Percentiles rank a stretch among this genome's conserved stretches.
Evolutionary conservation across 306 rosid species (phyloP).

Genomic region (Adenanthera pavonina): DNA sequence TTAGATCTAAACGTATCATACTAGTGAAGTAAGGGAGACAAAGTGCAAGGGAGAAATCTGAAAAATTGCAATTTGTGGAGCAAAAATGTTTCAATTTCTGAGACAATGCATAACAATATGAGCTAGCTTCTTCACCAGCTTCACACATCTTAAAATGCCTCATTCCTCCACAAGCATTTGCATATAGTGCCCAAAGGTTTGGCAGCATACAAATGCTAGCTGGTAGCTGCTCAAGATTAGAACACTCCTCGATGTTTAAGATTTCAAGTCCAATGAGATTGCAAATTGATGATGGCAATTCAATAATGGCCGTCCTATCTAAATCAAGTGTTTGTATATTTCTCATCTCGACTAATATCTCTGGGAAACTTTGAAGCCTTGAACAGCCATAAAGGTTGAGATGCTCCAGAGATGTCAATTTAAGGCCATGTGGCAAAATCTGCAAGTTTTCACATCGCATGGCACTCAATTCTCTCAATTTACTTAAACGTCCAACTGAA

Average conservation of each 20-base stretch:
- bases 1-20: not conserved
- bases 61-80: too few relatives aligned
- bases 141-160: too few relatives aligned
- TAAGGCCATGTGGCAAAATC: not conserved
- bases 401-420: not conserved
- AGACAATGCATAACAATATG: too few relatives aligned
- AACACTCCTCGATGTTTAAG: not conserved
- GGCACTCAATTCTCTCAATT: not conserved
- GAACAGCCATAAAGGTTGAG: not conserved
- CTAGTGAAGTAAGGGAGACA: too few relatives aligned
- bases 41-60: too few relatives aligned
- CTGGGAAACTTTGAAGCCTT: not conserved
- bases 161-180: too few relatives aligned
- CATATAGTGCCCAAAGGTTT: not conserved
- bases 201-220: not conserved
- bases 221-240: not conserved
- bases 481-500: not conserved
- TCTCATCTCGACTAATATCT: not conserved
- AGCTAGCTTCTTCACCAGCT: too few relatives aligned
- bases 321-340: not conserved
- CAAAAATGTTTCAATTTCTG: too few relatives aligned
- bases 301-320: not conserved
- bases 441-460: not conserved
- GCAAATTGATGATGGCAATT: not conserved
- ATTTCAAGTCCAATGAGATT: not conserved